Conservation (phyloP, 208 protist genomes). For the Herpetomonas samuelpessoai region DNA sequence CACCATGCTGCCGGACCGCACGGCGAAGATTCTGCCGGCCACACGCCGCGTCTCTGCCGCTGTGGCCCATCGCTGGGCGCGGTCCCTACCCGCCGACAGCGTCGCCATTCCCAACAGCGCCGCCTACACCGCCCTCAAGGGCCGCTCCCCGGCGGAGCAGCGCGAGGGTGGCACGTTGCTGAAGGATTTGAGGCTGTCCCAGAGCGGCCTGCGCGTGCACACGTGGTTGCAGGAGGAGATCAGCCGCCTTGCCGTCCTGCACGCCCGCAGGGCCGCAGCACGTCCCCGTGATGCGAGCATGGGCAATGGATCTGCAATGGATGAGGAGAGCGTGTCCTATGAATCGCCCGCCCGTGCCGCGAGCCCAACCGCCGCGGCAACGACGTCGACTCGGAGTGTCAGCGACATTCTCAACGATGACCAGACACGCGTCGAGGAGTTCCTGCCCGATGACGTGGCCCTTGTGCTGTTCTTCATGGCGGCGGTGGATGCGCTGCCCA, state of each 20-base stretch:
- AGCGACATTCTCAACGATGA: neutral
- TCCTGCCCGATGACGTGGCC: conserved; percentile 12
- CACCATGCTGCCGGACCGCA: neutral
- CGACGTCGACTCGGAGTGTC: neutral
- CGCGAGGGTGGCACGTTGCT: neutral
- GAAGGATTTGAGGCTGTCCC: neutral
- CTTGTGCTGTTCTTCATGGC: conserved; percentile 33
- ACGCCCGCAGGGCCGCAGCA: neutral
- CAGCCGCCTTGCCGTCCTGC: neutral
- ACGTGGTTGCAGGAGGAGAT: neutral
- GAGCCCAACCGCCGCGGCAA: neutral
- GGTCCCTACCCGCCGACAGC: neutral
- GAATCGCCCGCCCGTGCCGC: too few relatives aligned
- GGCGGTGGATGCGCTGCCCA: conserved; percentile 19
- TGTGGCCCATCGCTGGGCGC: neutral
- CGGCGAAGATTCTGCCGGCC: neutral
- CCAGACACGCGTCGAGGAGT: neutral
- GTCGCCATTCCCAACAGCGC: neutral
- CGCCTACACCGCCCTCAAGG: neutral
- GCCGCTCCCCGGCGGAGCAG: neutral
- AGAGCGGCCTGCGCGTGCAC: conserved; percentile 1
- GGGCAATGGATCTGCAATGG: too few relatives aligned
- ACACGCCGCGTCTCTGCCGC: neutral
- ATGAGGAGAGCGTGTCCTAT: too few relatives aligned
- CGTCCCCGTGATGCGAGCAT: neutral